A percentile compares a stretch with the other conserved stretches of the same genome.
Conservation (phyloP, 2,329 filamentous ascomycete genomes). For the Zymoseptoria crescenta region DNA sequence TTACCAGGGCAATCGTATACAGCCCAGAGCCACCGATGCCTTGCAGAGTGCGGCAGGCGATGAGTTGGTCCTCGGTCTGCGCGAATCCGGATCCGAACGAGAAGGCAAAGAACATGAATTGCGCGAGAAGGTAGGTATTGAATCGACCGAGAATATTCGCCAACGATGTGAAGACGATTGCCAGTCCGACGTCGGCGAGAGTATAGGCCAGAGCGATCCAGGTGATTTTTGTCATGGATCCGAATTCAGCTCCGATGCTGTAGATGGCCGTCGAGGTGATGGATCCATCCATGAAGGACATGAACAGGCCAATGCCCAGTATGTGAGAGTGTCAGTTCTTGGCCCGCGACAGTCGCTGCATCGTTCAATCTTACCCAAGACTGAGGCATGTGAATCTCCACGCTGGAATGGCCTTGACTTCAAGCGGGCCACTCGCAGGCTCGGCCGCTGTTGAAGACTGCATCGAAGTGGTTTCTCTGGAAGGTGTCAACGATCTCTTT, state of each 20-base stretch:
- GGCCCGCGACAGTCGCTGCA: neutral
- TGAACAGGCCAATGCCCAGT: conserved; percentile 47
- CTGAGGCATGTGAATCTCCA: neutral
- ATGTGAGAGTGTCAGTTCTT: conserved; percentile 24
- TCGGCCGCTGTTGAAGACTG: neutral
- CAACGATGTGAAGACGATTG: conserved; percentile 47
- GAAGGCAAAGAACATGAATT: conserved; percentile 49
- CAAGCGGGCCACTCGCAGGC: too few relatives aligned
- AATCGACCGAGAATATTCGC: conserved; percentile 49
- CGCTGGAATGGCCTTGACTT: neutral
- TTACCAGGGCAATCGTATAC: conserved; percentile 30
- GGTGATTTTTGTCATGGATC: conserved; percentile 45
- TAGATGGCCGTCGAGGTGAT: conserved; percentile 53
- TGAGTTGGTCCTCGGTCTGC: conserved; percentile 45
- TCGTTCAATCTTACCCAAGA: neutral
- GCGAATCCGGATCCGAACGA: conserved; percentile 49
- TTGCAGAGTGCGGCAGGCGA: conserved; percentile 52
- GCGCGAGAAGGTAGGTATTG: conserved; percentile 45
- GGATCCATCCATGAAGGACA: conserved; percentile 51
- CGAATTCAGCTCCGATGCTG: conserved; percentile 47
- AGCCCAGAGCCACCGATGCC: conserved; percentile 55
- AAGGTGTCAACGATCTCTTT: neutral
- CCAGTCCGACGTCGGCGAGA: conserved; percentile 50
- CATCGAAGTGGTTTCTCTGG: neutral
- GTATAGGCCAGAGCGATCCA: conserved; percentile 53